Evolutionary conservation across 2,329 filamentous ascomycete genomes (phyloP), one percentile per base, ranked within the genome.

Genomic region (Grosmannia serpens): DNA sequence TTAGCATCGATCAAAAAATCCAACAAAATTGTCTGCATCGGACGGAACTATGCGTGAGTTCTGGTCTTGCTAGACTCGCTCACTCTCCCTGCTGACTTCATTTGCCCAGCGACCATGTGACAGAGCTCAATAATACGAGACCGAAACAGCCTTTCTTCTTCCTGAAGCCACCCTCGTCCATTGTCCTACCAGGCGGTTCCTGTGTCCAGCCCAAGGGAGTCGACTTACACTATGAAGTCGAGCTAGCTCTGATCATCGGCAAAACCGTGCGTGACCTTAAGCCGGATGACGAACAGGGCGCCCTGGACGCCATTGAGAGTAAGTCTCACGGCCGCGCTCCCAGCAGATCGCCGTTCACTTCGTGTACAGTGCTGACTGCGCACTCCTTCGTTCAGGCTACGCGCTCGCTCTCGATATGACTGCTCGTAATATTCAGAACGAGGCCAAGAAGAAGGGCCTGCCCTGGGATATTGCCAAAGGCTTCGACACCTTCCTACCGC

Each of bases 111-210:
- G 94, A 96, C 73, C 94, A 99, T 75, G 87, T 97, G 69, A 83
- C 87, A 63, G 94, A 99, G 77, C 82, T 99, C 65, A 91, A 91
- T 73, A 96, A 87, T 73, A 79, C 81, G 61, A 84, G 85, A 64
- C 94, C 94, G 55, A 95, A 94, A 72, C 91, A 96, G 74, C 94
- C 94, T 29, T 97, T 99, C 77, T 99, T 96, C 85, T 99, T 99
- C 81, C 83, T 97, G 66, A 99, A 99, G 80, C 94, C 94, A 1
- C 76, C 91, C 0, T 89, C 88, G 47, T 89, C 91, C 4, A 89
- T 99, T 65, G 81, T 97, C 4, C 79, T 88, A 26, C 90, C 90
- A 0, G 82, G 83, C 31, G 91, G 91, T 1, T 86, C 91, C 3
- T 84, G 96, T 53, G 80, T 96, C 65, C 83, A 87, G 51, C 94